Percentiles rank a stretch among this genome's conserved stretches.
Conservation (phyloP, 2,329 filamentous ascomycete genomes). For the Arthrinium puccinioides region DNA sequence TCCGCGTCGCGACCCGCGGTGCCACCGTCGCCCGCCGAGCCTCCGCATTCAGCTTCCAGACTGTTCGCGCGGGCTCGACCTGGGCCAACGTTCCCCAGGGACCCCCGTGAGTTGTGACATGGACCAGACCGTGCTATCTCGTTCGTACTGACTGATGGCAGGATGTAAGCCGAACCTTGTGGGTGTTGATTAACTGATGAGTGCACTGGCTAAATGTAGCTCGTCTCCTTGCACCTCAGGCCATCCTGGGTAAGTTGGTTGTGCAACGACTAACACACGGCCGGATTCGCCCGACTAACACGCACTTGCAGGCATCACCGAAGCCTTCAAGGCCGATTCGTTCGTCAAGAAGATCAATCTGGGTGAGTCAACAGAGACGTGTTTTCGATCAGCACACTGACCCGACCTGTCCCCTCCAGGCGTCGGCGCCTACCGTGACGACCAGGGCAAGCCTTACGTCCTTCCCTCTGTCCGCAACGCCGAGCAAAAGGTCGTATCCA, state of each 20-base stretch:
- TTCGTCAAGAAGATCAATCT: constrained; percentile 97
- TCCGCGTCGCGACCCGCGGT: constrained; percentile 46
- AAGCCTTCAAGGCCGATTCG: constrained; percentile 96
- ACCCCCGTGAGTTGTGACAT: constrained; percentile 62
- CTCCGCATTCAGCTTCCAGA: constrained; percentile 30
- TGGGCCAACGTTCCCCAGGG: constrained; percentile 92
- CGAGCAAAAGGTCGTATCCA: constrained; percentile 76
- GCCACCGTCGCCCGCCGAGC: constrained; percentile 30
- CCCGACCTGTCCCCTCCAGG: constrained; percentile 37
- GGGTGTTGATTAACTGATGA: constrained; percentile 1
- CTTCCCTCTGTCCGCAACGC: constrained; percentile 87
- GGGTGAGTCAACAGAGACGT: constrained; percentile 42
- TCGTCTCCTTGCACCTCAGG: constrained; percentile 39
- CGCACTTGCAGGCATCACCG: constrained; percentile 65
- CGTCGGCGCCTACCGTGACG: constrained; percentile 96
- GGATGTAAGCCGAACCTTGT: constrained; percentile 12
- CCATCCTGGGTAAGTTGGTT: constrained; percentile 63
- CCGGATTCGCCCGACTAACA: constrained; percentile 1
- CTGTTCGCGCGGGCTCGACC: constrained; percentile 60
- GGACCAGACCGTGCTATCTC: constrained; percentile 2
- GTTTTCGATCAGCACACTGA: constrained; percentile 8
- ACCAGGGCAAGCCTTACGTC: constrained; percentile 96
- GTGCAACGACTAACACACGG: not conserved
- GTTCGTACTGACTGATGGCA: constrained; percentile 4
- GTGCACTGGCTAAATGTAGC: constrained; percentile 5